phyloP scores from a whole-genome alignment of 352 stramenopile genomes.

The Phytopythium ostracodes region DNA sequence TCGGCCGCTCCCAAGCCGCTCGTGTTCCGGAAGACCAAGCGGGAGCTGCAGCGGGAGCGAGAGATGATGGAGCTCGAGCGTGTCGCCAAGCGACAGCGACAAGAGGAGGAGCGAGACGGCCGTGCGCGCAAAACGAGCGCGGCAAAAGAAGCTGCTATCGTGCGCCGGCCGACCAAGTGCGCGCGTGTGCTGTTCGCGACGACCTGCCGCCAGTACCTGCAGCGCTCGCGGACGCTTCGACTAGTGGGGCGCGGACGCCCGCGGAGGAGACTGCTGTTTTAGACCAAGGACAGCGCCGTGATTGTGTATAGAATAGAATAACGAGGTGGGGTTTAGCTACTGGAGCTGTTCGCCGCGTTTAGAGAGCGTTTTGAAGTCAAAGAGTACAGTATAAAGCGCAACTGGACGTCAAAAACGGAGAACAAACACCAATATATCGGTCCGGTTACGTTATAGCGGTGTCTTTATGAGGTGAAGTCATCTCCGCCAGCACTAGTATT shows the following conservation, averaged over 20 bases:
- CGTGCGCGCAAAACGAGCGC: background rate
- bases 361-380: too few species aligned
- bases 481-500: too few species aligned
- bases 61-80: conserved; percentile 19
- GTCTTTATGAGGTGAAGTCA: too few species aligned
- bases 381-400: too few species aligned
- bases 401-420: too few species aligned
- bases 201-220: conserved; percentile 2
- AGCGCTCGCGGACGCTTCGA: conserved; percentile 5
- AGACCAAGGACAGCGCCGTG: conserved; percentile 7
- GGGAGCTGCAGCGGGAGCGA: conserved; percentile 41
- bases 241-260: conserved; percentile 20
- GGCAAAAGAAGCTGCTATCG: background rate
- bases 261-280: conserved; percentile 37
- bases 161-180: conserved; percentile 12
- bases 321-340: too few species aligned
- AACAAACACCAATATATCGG: too few species aligned
- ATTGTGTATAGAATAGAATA: conserved; percentile 4
- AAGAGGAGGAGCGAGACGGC: conserved; percentile 6
- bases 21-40: conserved; percentile 53
- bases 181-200: conserved; percentile 14
- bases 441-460: too few species aligned
- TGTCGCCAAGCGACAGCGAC: conserved; percentile 14
- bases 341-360: too few species aligned
- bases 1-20: conserved; percentile 23